Conservation (phyloP, 352 stramenopile genomes). For the Plasmopara viticola region DNA sequence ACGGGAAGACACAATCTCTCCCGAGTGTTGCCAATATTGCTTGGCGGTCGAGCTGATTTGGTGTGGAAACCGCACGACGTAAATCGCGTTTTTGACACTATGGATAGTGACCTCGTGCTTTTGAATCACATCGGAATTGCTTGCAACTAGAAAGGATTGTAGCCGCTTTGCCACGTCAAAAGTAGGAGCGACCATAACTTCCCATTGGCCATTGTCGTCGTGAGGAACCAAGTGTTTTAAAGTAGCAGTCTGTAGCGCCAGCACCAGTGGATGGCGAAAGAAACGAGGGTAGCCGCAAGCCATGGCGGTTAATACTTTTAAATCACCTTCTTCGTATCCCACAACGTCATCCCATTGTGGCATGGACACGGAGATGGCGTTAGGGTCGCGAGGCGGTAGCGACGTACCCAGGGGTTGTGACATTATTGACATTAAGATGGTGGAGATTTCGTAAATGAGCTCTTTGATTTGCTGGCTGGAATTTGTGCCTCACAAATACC, state of each 20-base stretch:
- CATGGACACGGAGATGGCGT: slow-evolving; percentile 83
- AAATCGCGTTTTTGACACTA: slow-evolving; percentile 41
- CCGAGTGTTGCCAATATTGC: slow-evolving; percentile 92
- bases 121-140: slow-evolving; percentile 20
- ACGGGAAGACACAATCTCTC: slow-evolving; percentile 87
- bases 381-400: slow-evolving; percentile 55
- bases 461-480: background rate
- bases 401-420: slow-evolving; percentile 58
- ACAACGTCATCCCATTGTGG: slow-evolving; percentile 63
- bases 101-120: slow-evolving; percentile 28
- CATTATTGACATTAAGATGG: slow-evolving; percentile 6
- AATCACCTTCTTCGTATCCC: slow-evolving; percentile 85
- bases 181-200: slow-evolving; percentile 49
- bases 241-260: slow-evolving; percentile 46
- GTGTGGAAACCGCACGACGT: slow-evolving; percentile 70
- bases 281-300: slow-evolving; percentile 91
- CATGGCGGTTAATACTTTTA: slow-evolving; percentile 61
- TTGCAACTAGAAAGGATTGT: slow-evolving; percentile 59
- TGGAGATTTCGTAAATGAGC: background rate
- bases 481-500: background rate
- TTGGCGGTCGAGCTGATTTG: slow-evolving; percentile 48
- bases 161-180: slow-evolving; percentile 48
- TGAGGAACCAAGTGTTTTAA: slow-evolving; percentile 17
- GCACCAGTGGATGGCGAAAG: slow-evolving; percentile 85
- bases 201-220: slow-evolving; percentile 22